Evolutionary conservation across 1,284 basidiomycete genomes (phyloP), one percentile per base, ranked within the genome.

Genomic region (Ustilago cynodontis): DNA sequence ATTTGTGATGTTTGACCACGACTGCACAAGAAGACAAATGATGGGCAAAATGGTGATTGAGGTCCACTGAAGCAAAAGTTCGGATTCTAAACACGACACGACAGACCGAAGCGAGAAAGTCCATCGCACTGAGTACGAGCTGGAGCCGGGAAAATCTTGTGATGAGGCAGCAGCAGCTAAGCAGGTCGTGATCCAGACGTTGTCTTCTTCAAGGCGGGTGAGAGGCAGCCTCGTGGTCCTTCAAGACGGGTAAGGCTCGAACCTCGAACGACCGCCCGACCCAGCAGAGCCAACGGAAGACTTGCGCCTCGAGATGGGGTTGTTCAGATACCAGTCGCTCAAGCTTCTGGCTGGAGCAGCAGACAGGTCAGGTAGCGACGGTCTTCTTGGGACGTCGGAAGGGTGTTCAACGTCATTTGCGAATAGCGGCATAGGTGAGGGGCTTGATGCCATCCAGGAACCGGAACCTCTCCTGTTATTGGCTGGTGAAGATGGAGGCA

Each of bases 301-400:
- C 22, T 37, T 56, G 52, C 63, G 50, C 37, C 39, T 58, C 35
- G 63, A 50, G 37, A 75, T 75, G n/a, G 72, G 72, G 29, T 75
- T 43, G 3, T 59, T 33, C 24, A 75, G 52, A 28, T 63, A 75
- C 43, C 50, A 75, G 47, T 75, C 72, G 18, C 62, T 64, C 28
- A 70, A n/a, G 33, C 72, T 75, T 39, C 61, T 53, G 1, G 59
- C 22, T 16, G 58, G 55, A 0, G 56, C 28, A 39, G 18, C 31
- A 0, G 55, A 58, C 3, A 73, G 49, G 9, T 51, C 22, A 3
- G 59, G 53, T 8, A 72, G 18, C 16, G 51, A 33, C 24, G 49
- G 65, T n/a, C 59, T 51, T 31, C 31, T 39, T 31, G 18, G 28
- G 1, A 49, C 58, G 52, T 33, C 53, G 6, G 1, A 16, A 11